A percentile compares a stretch with the other conserved stretches of the same genome.
Conservation (phyloP, 495 filamentous ascomycete species). For the Symbiotaphrina buchneri region DNA sequence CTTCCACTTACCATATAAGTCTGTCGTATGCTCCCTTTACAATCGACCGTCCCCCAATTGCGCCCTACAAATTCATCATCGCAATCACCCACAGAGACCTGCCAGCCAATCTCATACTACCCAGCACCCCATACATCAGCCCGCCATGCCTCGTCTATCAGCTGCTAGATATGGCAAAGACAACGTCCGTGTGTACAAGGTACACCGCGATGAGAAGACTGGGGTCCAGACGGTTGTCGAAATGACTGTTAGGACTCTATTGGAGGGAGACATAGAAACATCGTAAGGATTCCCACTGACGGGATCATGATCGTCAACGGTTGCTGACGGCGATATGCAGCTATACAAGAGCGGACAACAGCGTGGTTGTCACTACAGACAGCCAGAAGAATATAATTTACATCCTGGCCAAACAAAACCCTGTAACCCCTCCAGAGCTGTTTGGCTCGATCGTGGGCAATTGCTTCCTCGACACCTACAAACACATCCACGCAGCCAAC, state of each 20-base stretch:
- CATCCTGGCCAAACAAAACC: slow-evolving; percentile 81
- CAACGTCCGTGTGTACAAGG: slow-evolving; percentile 95
- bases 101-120: too few relatives aligned
- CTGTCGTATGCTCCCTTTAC: too few relatives aligned
- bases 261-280: slow-evolving; percentile 76
- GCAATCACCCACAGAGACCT: too few relatives aligned
- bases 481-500: slow-evolving; percentile 66
- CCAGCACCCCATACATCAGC: too few relatives aligned
- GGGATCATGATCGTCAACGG: too few relatives aligned
- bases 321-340: slow-evolving; percentile 14
- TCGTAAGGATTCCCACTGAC: slow-evolving; percentile 31
- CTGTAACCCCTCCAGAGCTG: slow-evolving; percentile 81
- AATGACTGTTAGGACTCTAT: slow-evolving; percentile 77
- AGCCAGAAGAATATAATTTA: slow-evolving; percentile 97
- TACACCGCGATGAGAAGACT: slow-evolving; percentile 53
- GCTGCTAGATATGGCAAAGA: slow-evolving; percentile 31
- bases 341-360: slow-evolving; percentile 89
- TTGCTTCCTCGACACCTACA: slow-evolving; percentile 75
- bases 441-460: slow-evolving; percentile 64
- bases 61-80: too few relatives aligned
- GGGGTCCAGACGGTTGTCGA: slow-evolving; percentile 70
- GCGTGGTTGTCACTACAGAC: slow-evolving; percentile 86
- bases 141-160: slow-evolving; percentile 2
- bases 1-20: too few relatives aligned
- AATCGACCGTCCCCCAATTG: too few relatives aligned